Percentiles rank a stretch among this genome's conserved stretches.
Conservation (phyloP, 2,329 filamentous ascomycete genomes). For the Colletotrichum musicola region DNA sequence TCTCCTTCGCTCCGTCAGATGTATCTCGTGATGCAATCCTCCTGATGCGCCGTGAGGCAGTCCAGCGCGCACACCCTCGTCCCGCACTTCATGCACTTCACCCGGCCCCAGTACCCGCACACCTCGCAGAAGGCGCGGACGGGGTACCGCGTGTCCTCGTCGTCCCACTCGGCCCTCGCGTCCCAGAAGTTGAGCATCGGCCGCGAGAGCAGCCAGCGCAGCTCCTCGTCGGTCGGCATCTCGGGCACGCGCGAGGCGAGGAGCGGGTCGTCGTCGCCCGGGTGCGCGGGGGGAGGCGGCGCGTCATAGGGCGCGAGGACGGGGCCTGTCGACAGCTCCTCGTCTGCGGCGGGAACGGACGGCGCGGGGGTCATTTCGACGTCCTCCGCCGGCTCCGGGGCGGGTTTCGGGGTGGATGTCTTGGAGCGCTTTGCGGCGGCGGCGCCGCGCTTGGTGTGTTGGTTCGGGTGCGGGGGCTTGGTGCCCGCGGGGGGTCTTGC, state of each 20-base stretch:
- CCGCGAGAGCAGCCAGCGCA: conserved; percentile 72
- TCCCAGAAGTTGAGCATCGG: conserved; percentile 78
- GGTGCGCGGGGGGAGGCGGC: conserved; percentile 54
- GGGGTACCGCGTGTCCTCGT: conserved; percentile 62
- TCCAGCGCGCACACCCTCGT: conserved; percentile 81
- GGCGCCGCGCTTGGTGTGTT: conserved; percentile 39
- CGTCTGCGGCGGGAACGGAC: conserved; percentile 2
- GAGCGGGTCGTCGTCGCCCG: conserved; percentile 68
- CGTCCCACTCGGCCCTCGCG: conserved; percentile 63
- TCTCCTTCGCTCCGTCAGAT: neutral
- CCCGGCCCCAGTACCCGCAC: conserved; percentile 85
- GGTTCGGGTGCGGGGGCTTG: conserved; percentile 36
- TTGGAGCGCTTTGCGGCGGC: conserved; percentile 37
- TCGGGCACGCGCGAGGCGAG: conserved; percentile 70
- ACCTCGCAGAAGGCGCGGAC: conserved; percentile 79
- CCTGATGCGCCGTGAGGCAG: conserved; percentile 78
- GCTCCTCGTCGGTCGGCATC: conserved; percentile 70
- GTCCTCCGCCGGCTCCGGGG: conserved; percentile 42
- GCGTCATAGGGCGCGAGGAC: conserved; percentile 52
- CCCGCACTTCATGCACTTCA: conserved; percentile 84
- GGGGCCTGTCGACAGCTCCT: conserved; percentile 13
- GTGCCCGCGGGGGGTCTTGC: conserved; percentile 38
- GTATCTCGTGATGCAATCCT: conserved; percentile 77
- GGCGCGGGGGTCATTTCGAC: conserved; percentile 57
- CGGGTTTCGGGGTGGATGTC: conserved; percentile 30